A percentile compares a stretch with the other conserved stretches of the same genome.
Evolutionary conservation across 2,329 filamentous ascomycete species (phyloP).

Genomic region (Neofusicoccum kwambonambiense): DNA sequence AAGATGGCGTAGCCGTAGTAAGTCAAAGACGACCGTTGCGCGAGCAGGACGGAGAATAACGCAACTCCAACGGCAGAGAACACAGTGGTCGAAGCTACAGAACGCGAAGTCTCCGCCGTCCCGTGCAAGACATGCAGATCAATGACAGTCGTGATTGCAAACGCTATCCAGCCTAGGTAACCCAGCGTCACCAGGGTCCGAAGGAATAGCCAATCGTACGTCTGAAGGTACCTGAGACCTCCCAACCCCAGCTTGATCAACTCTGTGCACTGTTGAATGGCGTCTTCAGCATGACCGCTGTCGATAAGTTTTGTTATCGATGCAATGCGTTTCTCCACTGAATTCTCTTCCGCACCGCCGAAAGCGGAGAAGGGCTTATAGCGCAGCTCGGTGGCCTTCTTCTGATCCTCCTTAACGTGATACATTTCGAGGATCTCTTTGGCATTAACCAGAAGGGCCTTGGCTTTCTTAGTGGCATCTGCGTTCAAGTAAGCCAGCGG

Average conservation of each 20-base stretch:
- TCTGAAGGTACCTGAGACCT: constrained; percentile 90
- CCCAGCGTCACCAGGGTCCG: constrained; percentile 83
- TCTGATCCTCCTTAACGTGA: constrained; percentile 84
- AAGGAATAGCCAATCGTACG: constrained; percentile 97
- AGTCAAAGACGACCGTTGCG: constrained; percentile 74
- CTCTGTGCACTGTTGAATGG: constrained; percentile 74
- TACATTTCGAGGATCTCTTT: constrained; percentile 94
- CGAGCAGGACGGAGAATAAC: constrained; percentile 75
- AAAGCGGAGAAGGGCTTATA: constrained; percentile 76
- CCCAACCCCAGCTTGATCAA: constrained; percentile 76
- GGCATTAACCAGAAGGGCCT: constrained; percentile 81
- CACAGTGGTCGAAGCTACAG: constrained; percentile 56
- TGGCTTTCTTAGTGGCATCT: constrained; percentile 71
- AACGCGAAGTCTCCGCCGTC: constrained; percentile 63
- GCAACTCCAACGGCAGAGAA: constrained; percentile 76
- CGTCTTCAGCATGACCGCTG: constrained; percentile 65
- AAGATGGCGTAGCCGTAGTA: constrained; percentile 95
- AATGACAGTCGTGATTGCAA: constrained; percentile 83
- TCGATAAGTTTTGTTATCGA: constrained; percentile 69
- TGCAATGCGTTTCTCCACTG: constrained; percentile 65
- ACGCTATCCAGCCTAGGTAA: constrained; percentile 94
- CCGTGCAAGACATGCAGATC: constrained; percentile 82
- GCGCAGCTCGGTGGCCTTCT: constrained; percentile 70
- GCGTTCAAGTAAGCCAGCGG: constrained; percentile 80
- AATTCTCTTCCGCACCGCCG: constrained; percentile 57